These are phyloP conservation scores for Cyclotella atomus DNA, from an alignment of 108 stramenopile genomes.

Conservation along the genomic window DNA sequence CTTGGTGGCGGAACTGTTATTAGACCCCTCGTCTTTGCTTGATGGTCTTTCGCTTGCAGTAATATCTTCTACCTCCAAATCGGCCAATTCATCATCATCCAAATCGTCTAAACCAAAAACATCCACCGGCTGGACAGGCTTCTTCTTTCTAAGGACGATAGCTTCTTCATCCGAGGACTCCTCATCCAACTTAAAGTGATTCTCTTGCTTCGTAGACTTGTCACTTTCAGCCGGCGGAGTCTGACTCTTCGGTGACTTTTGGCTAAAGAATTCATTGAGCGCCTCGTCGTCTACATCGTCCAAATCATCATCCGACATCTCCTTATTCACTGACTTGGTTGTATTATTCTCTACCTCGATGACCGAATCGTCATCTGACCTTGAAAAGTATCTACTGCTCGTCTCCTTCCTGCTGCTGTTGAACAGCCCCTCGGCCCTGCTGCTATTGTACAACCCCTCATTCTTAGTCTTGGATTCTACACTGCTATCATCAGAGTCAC, in stretches of 20 bases:
- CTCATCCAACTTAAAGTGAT: neutral
- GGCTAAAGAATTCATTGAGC: neutral
- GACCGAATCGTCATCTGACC: neutral
- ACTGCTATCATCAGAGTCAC: constrained; percentile 4
- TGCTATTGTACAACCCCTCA: constrained; percentile 4
- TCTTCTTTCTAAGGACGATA: neutral
- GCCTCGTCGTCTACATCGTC: constrained; percentile 2
- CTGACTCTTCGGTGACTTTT: neutral
- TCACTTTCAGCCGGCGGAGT: neutral
- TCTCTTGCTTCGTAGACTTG: neutral
- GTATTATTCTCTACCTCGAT: neutral
- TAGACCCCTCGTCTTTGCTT: neutral
- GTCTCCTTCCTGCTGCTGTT: neutral
- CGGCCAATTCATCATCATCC: constrained; percentile 30
- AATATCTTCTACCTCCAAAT: constrained; percentile 20
- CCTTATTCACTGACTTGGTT: neutral
- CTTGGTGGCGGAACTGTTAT: neutral
- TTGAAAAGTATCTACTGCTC: neutral
- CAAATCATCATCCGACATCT: neutral
- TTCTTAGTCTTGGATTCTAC: neutral
- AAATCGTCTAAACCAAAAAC: constrained; percentile 18
- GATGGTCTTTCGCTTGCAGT: neutral
- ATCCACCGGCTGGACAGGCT: neutral
- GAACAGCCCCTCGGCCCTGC: no score
- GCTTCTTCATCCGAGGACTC: neutral